phyloP scores from a whole-genome alignment of 2,329 filamentous ascomycete species.

The Botryotinia globosa region DNA sequence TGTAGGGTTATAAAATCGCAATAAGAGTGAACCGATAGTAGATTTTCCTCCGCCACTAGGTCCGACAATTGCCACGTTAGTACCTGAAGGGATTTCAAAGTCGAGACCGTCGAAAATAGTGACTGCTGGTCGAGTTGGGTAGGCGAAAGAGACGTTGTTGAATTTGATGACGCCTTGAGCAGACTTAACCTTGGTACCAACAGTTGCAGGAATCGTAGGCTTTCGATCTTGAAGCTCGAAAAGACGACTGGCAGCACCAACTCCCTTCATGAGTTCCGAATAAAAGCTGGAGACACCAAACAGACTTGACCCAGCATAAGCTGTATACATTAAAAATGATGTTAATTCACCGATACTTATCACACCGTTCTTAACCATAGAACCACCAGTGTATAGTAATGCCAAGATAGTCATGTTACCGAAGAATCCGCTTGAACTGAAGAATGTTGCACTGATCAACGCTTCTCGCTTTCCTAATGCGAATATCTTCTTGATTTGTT shows the following conservation, averaged over 20 bases:
- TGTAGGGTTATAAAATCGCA: conserved; percentile 87
- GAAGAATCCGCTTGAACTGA: conserved; percentile 79
- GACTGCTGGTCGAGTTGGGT: conserved; percentile 90
- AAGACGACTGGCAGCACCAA: conserved; percentile 90
- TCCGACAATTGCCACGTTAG: conserved; percentile 93
- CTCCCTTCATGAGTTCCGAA: conserved; percentile 98
- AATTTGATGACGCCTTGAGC: conserved; percentile 89
- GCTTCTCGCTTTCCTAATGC: conserved; percentile 83
- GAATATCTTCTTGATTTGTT: conserved; percentile 89
- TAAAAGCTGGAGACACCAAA: conserved; percentile 96
- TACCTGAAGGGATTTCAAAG: conserved; percentile 90
- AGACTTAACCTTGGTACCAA: conserved; percentile 73
- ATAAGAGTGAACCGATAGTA: conserved; percentile 85
- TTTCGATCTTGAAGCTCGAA: conserved; percentile 94
- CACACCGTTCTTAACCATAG: conserved; percentile 79
- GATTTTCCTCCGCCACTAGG: conserved; percentile 96
- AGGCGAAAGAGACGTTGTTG: conserved; percentile 80
- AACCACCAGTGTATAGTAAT: conserved; percentile 84
- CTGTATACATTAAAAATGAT: conserved; percentile 98
- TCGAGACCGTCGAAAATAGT: conserved; percentile 83
- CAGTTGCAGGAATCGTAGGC: conserved; percentile 82
- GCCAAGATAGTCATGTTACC: conserved; percentile 96
- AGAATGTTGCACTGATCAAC: conserved; percentile 86
- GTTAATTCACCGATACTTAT: conserved; percentile 92
- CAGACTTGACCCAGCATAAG: conserved; percentile 78